Conservation (phyloP, 306 rosid genomes). For the Rubus idaeus region DNA sequence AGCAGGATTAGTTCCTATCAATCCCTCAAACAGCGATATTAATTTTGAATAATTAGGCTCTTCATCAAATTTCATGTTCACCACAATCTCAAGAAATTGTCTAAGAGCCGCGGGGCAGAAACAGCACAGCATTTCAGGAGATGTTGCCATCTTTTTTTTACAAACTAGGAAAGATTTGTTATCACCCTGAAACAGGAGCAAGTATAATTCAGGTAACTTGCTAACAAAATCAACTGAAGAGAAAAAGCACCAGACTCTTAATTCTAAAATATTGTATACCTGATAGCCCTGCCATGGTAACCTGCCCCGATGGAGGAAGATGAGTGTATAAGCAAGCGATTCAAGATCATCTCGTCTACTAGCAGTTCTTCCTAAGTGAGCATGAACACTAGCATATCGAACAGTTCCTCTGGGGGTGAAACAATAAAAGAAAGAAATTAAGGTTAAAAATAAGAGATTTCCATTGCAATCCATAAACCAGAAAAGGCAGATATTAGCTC, state of each 20-base stretch:
- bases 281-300: conserved; percentile 97
- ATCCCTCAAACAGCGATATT: conserved; percentile 78
- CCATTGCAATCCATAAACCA: conserved; percentile 1
- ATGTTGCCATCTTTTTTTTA: conserved; percentile 87
- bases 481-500: conserved; percentile 2
- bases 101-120: conserved; percentile 83
- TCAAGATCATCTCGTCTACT: conserved; percentile 96
- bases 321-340: conserved; percentile 91
- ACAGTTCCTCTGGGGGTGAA: conserved; percentile 72
- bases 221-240: neutral
- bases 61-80: conserved; percentile 95
- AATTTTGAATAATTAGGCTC: conserved; percentile 88
- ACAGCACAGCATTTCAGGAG: conserved; percentile 93
- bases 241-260: conserved; percentile 14
- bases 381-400: conserved; percentile 97
- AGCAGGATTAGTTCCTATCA: conserved; percentile 85
- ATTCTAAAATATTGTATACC: conserved; percentile 37
- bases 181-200: conserved; percentile 56
- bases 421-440: conserved; percentile 7
- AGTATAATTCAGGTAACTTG: neutral
- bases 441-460: neutral
- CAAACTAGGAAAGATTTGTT: conserved; percentile 77
- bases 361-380: conserved; percentile 95
- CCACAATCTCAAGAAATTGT: conserved; percentile 86
- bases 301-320: conserved; percentile 85